These are phyloP conservation scores for Mucor indicus DNA, from an alignment of 371 early-diverging fungal genomes.

Conservation along the genomic window DNA sequence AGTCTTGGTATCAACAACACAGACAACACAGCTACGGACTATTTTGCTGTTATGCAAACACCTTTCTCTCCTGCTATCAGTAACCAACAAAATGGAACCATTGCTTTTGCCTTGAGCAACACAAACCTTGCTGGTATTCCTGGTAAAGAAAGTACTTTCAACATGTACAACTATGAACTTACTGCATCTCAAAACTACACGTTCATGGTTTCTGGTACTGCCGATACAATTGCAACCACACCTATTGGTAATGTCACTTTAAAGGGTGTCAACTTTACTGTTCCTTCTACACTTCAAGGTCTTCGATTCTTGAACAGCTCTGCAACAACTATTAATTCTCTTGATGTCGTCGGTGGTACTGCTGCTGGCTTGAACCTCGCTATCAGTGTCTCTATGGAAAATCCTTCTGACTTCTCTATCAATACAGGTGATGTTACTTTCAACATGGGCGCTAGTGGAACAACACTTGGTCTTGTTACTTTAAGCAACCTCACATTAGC, in stretches of 20 bases:
- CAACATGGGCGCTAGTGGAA: constrained; percentile 40
- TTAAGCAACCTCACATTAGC: constrained; percentile 43
- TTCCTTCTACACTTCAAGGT: constrained; percentile 51
- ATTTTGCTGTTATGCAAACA: constrained; percentile 47
- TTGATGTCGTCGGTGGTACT: constrained; percentile 60
- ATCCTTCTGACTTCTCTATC: constrained; percentile 59
- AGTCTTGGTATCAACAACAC: constrained; percentile 38
- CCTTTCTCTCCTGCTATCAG: constrained; percentile 44
- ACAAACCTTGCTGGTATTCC: constrained; percentile 41
- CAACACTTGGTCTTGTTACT: constrained; percentile 50
- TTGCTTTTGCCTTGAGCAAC: constrained; percentile 47
- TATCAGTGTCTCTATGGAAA: constrained; percentile 53
- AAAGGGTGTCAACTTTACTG: constrained; percentile 54
- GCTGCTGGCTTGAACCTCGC: constrained; percentile 44
- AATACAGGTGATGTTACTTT: constrained; percentile 51
- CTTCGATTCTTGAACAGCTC: constrained; percentile 60
- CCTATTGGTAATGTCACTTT: constrained; percentile 59
- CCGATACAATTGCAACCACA: constrained; percentile 52
- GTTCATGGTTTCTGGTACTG: constrained; percentile 51
- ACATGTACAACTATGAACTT: constrained; percentile 48
- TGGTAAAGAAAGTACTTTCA: constrained; percentile 38
- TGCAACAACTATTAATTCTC: constrained; percentile 52
- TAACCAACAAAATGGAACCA: constrained; percentile 41
- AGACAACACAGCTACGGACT: constrained; percentile 17
- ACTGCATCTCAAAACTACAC: constrained; percentile 40